Conservation (phyloP, 1,284 basidiomycete genomes). For the Paramarasmius palmivorus region DNA sequence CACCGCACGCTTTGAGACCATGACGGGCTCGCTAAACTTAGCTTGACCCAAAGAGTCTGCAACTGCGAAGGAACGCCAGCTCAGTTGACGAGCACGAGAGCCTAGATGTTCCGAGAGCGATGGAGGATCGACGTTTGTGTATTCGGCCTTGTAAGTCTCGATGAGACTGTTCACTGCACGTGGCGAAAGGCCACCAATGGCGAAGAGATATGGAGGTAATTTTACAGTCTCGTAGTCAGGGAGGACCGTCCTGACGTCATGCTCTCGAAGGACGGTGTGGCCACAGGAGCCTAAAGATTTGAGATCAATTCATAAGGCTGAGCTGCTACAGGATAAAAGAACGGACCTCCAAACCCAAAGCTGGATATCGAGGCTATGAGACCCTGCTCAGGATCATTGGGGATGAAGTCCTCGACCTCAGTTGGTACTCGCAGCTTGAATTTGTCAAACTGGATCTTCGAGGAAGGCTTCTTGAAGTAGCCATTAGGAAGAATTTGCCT, state of each 20-base stretch:
- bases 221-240: not conserved
- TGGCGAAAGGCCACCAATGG: conserved; percentile 2
- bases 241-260: not conserved
- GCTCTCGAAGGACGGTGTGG: conserved; percentile 5
- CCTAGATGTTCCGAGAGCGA: conserved; percentile 3
- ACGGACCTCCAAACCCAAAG: conserved; percentile 20
- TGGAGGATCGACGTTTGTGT: not conserved
- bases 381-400: conserved; percentile 14
- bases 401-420: conserved; percentile 15
- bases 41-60: not conserved
- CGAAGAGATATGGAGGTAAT: not conserved
- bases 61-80: conserved; percentile 2
- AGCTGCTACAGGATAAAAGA: not conserved
- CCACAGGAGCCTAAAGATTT: conserved; percentile 15
- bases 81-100: not conserved
- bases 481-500: conserved; percentile 20
- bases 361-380: conserved; percentile 20
- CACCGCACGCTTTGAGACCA: conserved; percentile 1
- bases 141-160: conserved; percentile 2
- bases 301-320: too few relatives aligned
- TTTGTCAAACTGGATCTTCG: conserved; percentile 20
- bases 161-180: conserved; percentile 1
- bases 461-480: conserved; percentile 19
- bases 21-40: conserved; percentile 1
- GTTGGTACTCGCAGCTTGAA: conserved; percentile 20